A percentile compares a stretch with the other conserved stretches of the same genome.
These are phyloP conservation scores for Iberis amara DNA, from an alignment of 441 rosid species.

Conservation along the genomic window DNA sequence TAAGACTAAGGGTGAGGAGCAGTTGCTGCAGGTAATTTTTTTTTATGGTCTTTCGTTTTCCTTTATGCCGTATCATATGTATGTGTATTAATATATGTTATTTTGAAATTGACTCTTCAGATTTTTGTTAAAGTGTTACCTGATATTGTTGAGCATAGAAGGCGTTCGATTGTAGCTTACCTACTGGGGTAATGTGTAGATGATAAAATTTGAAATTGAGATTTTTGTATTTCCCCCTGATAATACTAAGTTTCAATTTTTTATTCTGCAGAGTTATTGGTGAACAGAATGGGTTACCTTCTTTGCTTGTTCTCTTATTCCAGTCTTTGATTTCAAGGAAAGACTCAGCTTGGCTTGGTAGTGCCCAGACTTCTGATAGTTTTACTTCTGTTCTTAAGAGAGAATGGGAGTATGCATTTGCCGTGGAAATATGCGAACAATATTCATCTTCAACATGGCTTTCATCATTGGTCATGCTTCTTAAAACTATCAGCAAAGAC, in stretches of 20 bases:
- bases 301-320: constrained; percentile 73
- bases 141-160: constrained; percentile 73
- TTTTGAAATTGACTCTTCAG: constrained; percentile 37
- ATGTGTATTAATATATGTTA: constrained; percentile 19
- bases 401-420: constrained; percentile 88
- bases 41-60: constrained; percentile 17
- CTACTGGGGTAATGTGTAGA: constrained; percentile 61
- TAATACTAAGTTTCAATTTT: constrained; percentile 22
- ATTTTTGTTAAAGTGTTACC: constrained; percentile 78
- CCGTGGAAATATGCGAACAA: constrained; percentile 70
- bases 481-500: constrained; percentile 42
- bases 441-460: constrained; percentile 85
- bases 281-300: constrained; percentile 69
- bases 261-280: constrained; percentile 66
- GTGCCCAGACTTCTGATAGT: constrained; percentile 31
- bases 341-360: constrained; percentile 30
- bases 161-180: constrained; percentile 66
- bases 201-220: neutral
- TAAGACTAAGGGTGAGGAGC: constrained; percentile 46
- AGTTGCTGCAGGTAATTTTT: constrained; percentile 66
- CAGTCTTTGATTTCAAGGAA: constrained; percentile 58
- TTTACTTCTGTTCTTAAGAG: constrained; percentile 36
- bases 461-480: constrained; percentile 62
- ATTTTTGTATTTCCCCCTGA: constrained; percentile 1
- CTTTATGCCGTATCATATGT: neutral